These are phyloP conservation scores for Lolium multiflorum DNA, from an alignment of 176 grass and related monocot species.

Conservation along the genomic window DNA sequence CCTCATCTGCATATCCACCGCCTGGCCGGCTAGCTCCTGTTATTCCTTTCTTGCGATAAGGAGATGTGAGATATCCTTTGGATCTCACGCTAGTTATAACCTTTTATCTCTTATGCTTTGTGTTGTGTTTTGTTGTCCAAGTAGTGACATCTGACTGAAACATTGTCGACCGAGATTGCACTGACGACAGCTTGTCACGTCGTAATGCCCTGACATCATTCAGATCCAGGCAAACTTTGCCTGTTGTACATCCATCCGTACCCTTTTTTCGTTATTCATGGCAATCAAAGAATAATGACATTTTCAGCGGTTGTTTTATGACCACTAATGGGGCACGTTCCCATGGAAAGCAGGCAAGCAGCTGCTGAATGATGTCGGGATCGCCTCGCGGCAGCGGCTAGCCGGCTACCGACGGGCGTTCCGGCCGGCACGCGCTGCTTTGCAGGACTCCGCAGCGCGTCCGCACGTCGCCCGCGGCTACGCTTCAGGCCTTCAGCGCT, in stretches of 20 bases:
- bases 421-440: neutral
- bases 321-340: neutral
- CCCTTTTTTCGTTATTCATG: neutral
- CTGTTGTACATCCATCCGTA: too few relatives aligned
- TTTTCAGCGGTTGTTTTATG: neutral
- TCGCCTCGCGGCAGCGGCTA: neutral
- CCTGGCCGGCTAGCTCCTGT: neutral
- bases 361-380: neutral
- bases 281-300: neutral
- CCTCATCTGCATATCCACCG: neutral
- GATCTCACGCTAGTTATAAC: too few relatives aligned
- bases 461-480: neutral
- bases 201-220: neutral
- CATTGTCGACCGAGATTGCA: neutral
- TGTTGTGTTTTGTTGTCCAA: too few relatives aligned
- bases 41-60: conserved; percentile 34
- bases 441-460: neutral
- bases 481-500: neutral
- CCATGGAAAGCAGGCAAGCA: neutral
- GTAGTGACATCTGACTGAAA: neutral
- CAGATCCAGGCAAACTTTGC: neutral
- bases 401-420: neutral
- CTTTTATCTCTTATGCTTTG: too few relatives aligned
- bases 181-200: neutral
- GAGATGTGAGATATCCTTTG: neutral